phyloP scores from a whole-genome alignment of 192 early-diverging fungal genomes.

The Podila clonocystis region DNA sequence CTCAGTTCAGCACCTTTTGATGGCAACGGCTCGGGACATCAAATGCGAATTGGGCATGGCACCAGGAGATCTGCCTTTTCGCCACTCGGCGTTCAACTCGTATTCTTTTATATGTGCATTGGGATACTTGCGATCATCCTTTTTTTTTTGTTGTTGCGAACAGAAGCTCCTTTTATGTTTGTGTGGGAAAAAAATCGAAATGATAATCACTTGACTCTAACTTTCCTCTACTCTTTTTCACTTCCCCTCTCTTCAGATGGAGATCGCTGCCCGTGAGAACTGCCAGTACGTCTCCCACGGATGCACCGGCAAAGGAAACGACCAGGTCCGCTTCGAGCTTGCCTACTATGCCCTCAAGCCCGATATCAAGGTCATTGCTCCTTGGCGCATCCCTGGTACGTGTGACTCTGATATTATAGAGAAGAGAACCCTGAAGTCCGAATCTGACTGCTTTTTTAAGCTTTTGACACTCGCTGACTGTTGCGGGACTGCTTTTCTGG shows the following conservation, averaged over 20 bases:
- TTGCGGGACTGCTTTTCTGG: slow-evolving; percentile 10
- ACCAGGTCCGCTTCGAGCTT: slow-evolving; percentile 99
- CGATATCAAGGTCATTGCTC: slow-evolving; percentile 95
- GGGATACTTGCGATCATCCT: no score
- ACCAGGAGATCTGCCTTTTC: background rate
- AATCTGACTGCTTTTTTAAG: background rate
- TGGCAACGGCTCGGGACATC: no score
- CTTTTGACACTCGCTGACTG: slow-evolving; percentile 1
- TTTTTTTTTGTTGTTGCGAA: no score
- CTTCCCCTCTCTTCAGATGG: slow-evolving; percentile 67
- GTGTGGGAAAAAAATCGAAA: background rate
- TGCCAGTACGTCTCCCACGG: slow-evolving; percentile 99
- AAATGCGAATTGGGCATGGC: background rate
- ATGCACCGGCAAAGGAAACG: slow-evolving; percentile 99
- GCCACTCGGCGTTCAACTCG: background rate
- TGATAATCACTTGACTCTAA: no score
- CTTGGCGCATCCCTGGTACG: slow-evolving; percentile 91
- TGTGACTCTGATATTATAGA: no score
- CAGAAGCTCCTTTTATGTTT: background rate
- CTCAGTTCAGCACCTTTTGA: background rate
- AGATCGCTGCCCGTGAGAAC: slow-evolving; percentile 91
- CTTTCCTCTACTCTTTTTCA: background rate
- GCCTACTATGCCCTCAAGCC: slow-evolving; percentile 97
- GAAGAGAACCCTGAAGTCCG: background rate
- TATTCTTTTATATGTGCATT: background rate